Percentiles rank a stretch among this genome's conserved stretches.
These are phyloP conservation scores for Cytospora leucostoma DNA, from an alignment of 2,329 filamentous ascomycete species.

Conservation along the genomic window DNA sequence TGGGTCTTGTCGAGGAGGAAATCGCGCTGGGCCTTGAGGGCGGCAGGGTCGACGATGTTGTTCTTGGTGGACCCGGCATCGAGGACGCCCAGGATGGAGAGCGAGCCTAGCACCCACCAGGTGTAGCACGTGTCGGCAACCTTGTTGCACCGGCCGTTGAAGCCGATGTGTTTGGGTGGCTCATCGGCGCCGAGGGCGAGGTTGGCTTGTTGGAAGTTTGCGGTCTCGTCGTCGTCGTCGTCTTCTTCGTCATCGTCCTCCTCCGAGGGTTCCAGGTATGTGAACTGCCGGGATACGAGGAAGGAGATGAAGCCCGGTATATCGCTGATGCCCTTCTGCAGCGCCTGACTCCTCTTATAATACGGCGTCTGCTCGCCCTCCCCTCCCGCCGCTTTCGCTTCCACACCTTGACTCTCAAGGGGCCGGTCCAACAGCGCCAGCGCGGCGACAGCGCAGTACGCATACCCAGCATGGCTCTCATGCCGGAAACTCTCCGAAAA, in stretches of 20 bases:
- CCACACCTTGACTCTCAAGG: conserved; percentile 36
- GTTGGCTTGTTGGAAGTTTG: conserved; percentile 39
- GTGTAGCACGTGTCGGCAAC: conserved; percentile 92
- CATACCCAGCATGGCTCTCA: conserved; percentile 88
- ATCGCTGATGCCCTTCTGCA: conserved; percentile 45
- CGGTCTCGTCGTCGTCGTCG: conserved; percentile 44
- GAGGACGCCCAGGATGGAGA: conserved; percentile 47
- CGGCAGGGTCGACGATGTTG: conserved; percentile 52
- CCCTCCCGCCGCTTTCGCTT: no score
- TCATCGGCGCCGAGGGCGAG: conserved; percentile 36
- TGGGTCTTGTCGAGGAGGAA: conserved; percentile 87
- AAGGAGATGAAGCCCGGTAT: conserved; percentile 47
- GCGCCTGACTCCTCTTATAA: conserved; percentile 35
- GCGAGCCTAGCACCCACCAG: conserved; percentile 82
- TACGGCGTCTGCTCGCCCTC: not conserved
- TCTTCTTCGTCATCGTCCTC: conserved; percentile 45
- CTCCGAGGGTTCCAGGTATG: conserved; percentile 50
- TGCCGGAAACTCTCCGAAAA: conserved; percentile 76
- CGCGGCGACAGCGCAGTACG: conserved; percentile 82
- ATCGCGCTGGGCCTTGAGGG: conserved; percentile 61
- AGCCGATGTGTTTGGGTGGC: conserved; percentile 57
- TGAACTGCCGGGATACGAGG: conserved; percentile 61
- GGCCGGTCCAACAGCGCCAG: conserved; percentile 73
- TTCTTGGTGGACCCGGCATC: conserved; percentile 32
- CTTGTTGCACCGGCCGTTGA: conserved; percentile 92